Evolutionary conservation across 140 eudicot species (phyloP), one percentile per base, ranked within the genome.

Genomic region (Anethum foeniculum): DNA sequence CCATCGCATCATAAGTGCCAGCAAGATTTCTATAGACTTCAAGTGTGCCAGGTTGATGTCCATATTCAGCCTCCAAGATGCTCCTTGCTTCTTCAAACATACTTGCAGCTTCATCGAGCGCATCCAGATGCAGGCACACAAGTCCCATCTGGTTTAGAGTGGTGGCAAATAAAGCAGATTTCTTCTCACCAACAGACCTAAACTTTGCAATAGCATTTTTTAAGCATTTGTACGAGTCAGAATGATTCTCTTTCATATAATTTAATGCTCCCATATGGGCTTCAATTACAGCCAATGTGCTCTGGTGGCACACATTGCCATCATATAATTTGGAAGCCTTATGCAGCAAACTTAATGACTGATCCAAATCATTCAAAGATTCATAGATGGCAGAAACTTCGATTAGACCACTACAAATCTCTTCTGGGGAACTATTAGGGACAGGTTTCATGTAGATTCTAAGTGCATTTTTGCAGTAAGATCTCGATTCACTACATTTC

Each of bases 91-190:
- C 97, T 85, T 93, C 98, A 73, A 93, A 93, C 81, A 91, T 80
- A 39, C 88, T 88, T 7, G 88, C 48, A n/a, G 97, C 97, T 87
- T 93, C 96, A 27, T 92, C 88, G 72, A 93, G 85, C 5, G 90
- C 91, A 34, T 90, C 90, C 0, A 85, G 84, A 64, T 90, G 98
- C 69, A 93, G 91, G 80, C 98, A 93, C 19, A 93, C 87, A 76
- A 93, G 91, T 80, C 98, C 98, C 97, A 93, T 90, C 77, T 93
- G 98, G 88, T 93, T 93, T 14, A 93, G 88, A 7, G 97, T 96
- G 6, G 92, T 85, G 16, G 96, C 98, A 75, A 90, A 91, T 83
- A 91, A 90, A 14, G 93, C 93, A 21, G 95, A 90, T 78, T 91
- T 93, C 82, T 90, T 93, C 84, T 93, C 98, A 41, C 98, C 91